Evolutionary conservation across 2,329 filamentous ascomycete species (phyloP).

Genomic region (Penicillium sclerotiorum): DNA sequence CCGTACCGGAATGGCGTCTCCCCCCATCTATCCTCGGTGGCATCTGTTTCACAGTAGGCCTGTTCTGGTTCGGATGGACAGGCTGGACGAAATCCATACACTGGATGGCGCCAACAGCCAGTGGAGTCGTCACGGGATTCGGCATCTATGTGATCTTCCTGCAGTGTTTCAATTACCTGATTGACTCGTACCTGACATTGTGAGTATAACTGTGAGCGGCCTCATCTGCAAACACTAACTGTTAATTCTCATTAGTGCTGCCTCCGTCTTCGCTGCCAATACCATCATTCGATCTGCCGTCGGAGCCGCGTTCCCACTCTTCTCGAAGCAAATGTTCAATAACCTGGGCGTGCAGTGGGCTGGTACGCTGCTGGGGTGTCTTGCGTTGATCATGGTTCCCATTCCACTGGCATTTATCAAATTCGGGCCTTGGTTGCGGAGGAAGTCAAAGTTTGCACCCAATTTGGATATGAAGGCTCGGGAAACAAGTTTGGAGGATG

Average conservation of each 20-base stretch:
- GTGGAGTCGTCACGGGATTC: slow-evolving; percentile 36
- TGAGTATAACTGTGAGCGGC: slow-evolving; percentile 25
- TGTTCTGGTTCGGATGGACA: slow-evolving; percentile 44
- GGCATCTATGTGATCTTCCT: slow-evolving; percentile 38
- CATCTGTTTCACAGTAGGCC: slow-evolving; percentile 34
- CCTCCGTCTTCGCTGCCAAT: slow-evolving; percentile 43
- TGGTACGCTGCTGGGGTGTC: slow-evolving; percentile 40
- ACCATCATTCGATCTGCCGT: slow-evolving; percentile 42
- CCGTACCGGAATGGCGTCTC: slow-evolving; percentile 38
- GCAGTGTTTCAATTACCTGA: slow-evolving; percentile 41
- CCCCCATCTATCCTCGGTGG: slow-evolving; percentile 35
- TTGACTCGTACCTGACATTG: slow-evolving; percentile 45
- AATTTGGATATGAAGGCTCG: too few relatives aligned
- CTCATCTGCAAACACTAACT: neutral
- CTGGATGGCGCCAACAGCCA: slow-evolving; percentile 40
- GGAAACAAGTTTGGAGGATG: too few relatives aligned
- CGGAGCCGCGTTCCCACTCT: slow-evolving; percentile 40
- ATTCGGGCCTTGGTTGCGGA: slow-evolving; percentile 33
- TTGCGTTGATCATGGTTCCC: slow-evolving; percentile 41
- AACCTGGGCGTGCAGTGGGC: slow-evolving; percentile 43
- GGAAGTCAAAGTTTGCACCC: slow-evolving; percentile 32
- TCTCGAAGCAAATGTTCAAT: slow-evolving; percentile 41
- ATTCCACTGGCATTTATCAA: slow-evolving; percentile 39
- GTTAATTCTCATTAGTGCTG: slow-evolving; percentile 27
- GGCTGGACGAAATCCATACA: slow-evolving; percentile 35